These are phyloP conservation scores for Syzygium grande DNA, from an alignment of 345 rosid genomes.

Conservation along the genomic window DNA sequence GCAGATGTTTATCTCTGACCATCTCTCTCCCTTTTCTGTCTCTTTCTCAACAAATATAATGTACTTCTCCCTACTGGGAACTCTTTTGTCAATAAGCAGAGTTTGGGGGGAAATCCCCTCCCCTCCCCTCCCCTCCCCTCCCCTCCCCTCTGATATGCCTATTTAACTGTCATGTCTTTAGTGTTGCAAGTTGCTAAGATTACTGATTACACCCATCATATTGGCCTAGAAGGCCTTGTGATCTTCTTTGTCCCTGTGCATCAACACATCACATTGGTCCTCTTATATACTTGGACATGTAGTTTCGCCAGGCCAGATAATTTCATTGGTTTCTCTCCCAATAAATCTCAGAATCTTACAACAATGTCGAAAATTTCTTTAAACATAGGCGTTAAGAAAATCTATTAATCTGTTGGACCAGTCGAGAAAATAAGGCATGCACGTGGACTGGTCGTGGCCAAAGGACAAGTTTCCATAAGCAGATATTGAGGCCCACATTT, in stretches of 20 bases:
- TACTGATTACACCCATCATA: background rate
- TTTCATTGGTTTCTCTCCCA: background rate
- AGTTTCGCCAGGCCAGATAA: background rate
- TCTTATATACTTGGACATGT: background rate
- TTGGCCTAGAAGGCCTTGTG: background rate
- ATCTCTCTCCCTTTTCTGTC: background rate
- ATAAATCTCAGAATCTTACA: background rate
- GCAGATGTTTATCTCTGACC: background rate
- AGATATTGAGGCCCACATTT: background rate
- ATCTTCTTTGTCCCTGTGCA: background rate
- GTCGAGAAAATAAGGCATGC: background rate
- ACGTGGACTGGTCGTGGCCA: background rate
- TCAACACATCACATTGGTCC: background rate
- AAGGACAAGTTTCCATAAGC: background rate
- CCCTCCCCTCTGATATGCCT: background rate
- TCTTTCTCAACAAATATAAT: background rate
- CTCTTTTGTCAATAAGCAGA: background rate
- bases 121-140: background rate
- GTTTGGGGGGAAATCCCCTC: background rate
- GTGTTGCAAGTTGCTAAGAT: background rate
- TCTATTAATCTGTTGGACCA: background rate
- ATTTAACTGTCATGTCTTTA: background rate
- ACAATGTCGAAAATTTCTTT: background rate
- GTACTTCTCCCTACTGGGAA: background rate
- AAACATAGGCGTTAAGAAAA: background rate